These are phyloP conservation scores for Orobanche coerulescens DNA, from an alignment of 257 asterid genomes.

Conservation along the genomic window DNA sequence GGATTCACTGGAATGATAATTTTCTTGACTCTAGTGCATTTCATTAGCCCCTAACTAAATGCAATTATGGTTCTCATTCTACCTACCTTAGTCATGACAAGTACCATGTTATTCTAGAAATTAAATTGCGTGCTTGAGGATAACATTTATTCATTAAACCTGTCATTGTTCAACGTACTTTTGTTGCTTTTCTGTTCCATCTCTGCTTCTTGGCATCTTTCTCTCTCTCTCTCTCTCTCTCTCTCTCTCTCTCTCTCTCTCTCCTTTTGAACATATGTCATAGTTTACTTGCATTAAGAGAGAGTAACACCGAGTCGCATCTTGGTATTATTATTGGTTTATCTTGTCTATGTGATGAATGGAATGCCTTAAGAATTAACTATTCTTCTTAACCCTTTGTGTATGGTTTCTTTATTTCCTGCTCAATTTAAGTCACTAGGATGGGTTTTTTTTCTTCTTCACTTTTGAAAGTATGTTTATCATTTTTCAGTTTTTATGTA, in stretches of 20 bases:
- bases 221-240: neutral
- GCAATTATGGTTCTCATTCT: neutral
- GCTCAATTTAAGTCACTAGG: neutral
- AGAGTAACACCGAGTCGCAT: neutral
- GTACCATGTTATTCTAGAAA: neutral
- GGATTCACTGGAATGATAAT: constrained; percentile 9
- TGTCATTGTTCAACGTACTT: no score
- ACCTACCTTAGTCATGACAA: constrained; percentile 12
- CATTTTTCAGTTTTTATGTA: neutral
- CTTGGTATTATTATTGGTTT: neutral
- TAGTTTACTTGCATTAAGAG: neutral
- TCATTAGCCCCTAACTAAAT: neutral
- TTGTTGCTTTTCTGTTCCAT: no score
- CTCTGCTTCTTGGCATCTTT: no score
- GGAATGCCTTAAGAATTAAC: neutral
- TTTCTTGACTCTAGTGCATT: neutral
- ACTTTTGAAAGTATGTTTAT: neutral
- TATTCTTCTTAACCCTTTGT: neutral
- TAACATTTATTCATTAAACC: constrained; percentile 2
- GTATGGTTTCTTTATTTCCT: neutral
- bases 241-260: no score
- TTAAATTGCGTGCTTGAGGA: neutral
- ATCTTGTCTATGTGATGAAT: neutral
- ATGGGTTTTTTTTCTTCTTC: neutral
- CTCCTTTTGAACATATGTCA: neutral